Conservation (phyloP, 2,329 filamentous ascomycete genomes). For the Teratosphaeria nubilosa region DNA sequence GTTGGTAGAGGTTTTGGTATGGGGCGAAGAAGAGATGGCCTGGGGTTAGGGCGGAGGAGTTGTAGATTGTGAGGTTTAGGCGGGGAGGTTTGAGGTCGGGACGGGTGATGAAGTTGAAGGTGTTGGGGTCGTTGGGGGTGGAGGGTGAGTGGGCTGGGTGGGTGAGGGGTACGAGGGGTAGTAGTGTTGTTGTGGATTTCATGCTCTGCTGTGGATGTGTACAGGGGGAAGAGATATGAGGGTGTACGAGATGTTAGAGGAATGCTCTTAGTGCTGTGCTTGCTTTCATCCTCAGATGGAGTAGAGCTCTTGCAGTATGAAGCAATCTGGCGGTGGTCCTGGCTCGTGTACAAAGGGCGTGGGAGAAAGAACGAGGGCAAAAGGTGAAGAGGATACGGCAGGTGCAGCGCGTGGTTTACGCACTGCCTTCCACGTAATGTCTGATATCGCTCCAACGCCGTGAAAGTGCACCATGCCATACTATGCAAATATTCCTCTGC, state of each 20-base stretch:
- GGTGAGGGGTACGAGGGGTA: not conserved
- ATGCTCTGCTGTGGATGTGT: not conserved
- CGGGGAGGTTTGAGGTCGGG: not conserved
- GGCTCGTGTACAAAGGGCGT: not conserved
- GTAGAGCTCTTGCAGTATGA: too few relatives aligned
- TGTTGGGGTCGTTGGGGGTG: not conserved
- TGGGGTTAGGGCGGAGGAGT: not conserved
- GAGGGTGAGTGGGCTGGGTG: not conserved
- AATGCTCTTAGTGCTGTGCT: too few relatives aligned
- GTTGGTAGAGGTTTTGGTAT: not conserved
- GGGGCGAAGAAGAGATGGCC: slow-evolving; percentile 1
- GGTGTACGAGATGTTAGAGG: too few relatives aligned
- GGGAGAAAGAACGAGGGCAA: not conserved
- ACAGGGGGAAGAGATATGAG: not conserved
- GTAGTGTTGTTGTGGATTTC: not conserved
- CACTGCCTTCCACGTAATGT: not conserved
- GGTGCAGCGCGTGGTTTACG: not conserved
- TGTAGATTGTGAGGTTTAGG: not conserved
- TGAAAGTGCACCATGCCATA: not conserved
- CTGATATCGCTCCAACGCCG: not conserved
- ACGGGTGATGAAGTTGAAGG: not conserved
- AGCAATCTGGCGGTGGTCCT: too few relatives aligned
- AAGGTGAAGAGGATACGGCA: not conserved
- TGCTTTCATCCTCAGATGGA: too few relatives aligned
- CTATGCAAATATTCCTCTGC: not conserved